These are phyloP conservation scores for Aspergillus ustus DNA, from an alignment of 2,329 filamentous ascomycete genomes.

Conservation along the genomic window DNA sequence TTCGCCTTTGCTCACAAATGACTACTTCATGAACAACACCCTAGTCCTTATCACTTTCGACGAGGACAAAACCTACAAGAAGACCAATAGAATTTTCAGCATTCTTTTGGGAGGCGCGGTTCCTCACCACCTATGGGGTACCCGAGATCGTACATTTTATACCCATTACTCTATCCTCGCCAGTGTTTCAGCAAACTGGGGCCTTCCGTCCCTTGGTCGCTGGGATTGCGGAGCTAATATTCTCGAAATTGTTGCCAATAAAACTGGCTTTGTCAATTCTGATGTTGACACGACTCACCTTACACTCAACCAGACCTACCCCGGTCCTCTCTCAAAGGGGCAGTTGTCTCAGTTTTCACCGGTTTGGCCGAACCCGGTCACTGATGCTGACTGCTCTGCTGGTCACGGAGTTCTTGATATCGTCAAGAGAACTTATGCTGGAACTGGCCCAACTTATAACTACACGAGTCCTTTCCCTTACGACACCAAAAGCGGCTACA, in stretches of 20 bases:
- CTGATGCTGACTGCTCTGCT: constrained; percentile 36
- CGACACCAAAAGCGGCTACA: constrained; percentile 24
- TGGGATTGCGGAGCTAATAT: constrained; percentile 76
- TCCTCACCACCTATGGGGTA: constrained; percentile 66
- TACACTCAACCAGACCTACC: constrained; percentile 61
- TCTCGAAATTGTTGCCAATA: constrained; percentile 63
- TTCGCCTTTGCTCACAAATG: constrained; percentile 69
- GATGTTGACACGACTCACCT: constrained; percentile 46
- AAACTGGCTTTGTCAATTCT: constrained; percentile 61
- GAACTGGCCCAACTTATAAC: constrained; percentile 36
- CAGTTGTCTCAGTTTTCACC: constrained; percentile 34
- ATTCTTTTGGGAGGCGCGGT: constrained; percentile 78
- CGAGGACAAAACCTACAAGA: constrained; percentile 72
- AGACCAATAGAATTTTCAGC: constrained; percentile 70
- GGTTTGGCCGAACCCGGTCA: constrained; percentile 36
- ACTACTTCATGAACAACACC: constrained; percentile 75
- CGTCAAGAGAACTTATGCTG: constrained; percentile 39
- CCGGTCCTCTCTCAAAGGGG: constrained; percentile 47
- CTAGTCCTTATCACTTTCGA: constrained; percentile 80
- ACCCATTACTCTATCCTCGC: constrained; percentile 73
- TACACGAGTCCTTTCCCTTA: constrained; percentile 40
- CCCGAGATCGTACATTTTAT: constrained; percentile 71
- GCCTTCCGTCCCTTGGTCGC: constrained; percentile 69
- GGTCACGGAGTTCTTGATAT: constrained; percentile 40
- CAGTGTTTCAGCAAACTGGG: constrained; percentile 73